Evolutionary conservation across 768 basidiomycete species (phyloP).

Genomic region (Exidia glandulosa): DNA sequence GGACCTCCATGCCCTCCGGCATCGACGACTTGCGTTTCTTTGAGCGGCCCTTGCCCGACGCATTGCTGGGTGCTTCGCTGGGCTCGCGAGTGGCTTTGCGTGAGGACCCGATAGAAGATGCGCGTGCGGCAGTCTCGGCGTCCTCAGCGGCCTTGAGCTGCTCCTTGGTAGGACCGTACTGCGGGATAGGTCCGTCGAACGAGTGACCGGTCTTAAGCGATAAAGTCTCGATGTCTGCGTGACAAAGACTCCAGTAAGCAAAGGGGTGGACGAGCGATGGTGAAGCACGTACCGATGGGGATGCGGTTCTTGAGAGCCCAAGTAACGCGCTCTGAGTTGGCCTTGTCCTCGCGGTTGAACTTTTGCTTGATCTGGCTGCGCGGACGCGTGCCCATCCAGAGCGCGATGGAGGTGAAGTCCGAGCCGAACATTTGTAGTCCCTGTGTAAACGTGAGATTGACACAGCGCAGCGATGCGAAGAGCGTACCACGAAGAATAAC

Average conservation of each 20-base stretch:
- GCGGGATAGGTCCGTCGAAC: neutral
- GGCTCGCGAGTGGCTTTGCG: neutral
- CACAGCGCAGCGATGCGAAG: neutral
- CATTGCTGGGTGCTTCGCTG: neutral
- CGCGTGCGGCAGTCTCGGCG: neutral
- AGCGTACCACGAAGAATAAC: slow-evolving; percentile 70
- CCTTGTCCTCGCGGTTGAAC: slow-evolving; percentile 82
- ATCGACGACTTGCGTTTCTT: neutral
- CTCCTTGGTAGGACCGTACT: neutral
- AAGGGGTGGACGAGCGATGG: neutral
- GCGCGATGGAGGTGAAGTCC: slow-evolving; percentile 87
- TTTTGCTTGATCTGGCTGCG: slow-evolving; percentile 88
- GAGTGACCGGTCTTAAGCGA: neutral
- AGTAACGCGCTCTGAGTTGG: slow-evolving; percentile 65
- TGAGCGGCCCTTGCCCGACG: neutral
- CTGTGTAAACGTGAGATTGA: slow-evolving; percentile 25
- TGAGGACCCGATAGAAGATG: neutral
- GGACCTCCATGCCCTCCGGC: neutral
- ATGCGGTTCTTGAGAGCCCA: slow-evolving; percentile 61
- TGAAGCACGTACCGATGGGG: slow-evolving; percentile 52
- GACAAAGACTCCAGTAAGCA: neutral
- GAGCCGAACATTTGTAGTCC: slow-evolving; percentile 85
- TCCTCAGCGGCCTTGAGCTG: no score
- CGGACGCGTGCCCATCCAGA: slow-evolving; percentile 73
- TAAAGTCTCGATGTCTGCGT: neutral